Evolutionary conservation across 495 filamentous ascomycete species (phyloP), one percentile per base, ranked within the genome.

Genomic region (Penicillium lagena): DNA sequence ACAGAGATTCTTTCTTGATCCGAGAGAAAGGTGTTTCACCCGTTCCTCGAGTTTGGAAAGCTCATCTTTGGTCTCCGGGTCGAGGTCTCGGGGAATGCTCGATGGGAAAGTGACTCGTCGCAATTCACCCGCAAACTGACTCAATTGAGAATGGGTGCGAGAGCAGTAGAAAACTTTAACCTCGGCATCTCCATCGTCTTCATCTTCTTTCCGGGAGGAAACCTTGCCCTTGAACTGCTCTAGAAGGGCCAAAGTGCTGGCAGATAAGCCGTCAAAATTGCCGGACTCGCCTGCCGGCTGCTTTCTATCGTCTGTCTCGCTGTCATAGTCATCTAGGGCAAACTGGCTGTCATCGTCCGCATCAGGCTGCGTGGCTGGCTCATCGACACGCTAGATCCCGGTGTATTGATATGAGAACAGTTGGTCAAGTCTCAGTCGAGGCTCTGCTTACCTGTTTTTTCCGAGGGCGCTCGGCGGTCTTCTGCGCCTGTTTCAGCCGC

Each of bases 121-220:
- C 29, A 98, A 67, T 55, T 98, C 94, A 41, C 82, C 80, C n/a
- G 90, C 83, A 57, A 98, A 96, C 63, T 98, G 93, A 5, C 85
- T 85, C 13, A 97, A 66, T 55, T 98, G 93, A 1, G 93, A 97
- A 55, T 98, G 93, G 2, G 93, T 98, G 53, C 93, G 75, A 11
- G 93, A 97, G 45, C 90, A 96, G 61, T 86, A 97, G 61, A 87
- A 96, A 22, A 98, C 87, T 74, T 89, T 90, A 13, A 83, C 70
- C 37, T 81, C 73, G 17, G 76, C 75, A 9, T 70, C 56, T 42
- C 82, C 79, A 9, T 67, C 59, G 11, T 75, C 72, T 35, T 73
- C 68, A 7, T 71, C 64, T 29, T 76, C 70, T 6, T 76, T 71
- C 43, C 67, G 39, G 1, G 49, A 45, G 3, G 63, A 56, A n/a